These are phyloP conservation scores for Dendrobium catenatum DNA, from an alignment of 106 monocot species.

Conservation along the genomic window DNA sequence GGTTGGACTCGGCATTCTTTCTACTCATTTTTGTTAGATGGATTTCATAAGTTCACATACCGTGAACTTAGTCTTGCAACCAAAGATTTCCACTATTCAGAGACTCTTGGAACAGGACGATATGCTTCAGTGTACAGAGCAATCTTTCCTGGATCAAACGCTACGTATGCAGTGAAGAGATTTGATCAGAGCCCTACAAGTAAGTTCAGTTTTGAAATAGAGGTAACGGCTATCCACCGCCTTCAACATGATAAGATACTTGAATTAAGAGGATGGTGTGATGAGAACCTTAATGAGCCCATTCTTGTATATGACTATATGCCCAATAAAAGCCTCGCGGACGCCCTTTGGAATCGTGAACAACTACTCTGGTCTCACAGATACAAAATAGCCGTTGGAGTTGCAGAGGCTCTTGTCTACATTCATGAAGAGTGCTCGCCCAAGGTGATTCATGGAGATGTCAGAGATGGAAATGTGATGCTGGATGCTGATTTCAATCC, in stretches of 20 bases:
- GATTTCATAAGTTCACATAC: conserved; percentile 62
- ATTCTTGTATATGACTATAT: conserved; percentile 85
- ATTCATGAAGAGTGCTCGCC: conserved; percentile 73
- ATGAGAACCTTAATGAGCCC: conserved; percentile 48
- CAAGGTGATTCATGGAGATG: conserved; percentile 65
- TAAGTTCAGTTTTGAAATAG: conserved; percentile 31
- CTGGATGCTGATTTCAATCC: conserved; percentile 64
- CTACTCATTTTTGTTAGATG: conserved; percentile 13
- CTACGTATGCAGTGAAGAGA: conserved; percentile 56
- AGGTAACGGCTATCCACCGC: conserved; percentile 32
- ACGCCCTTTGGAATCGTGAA: conserved; percentile 18
- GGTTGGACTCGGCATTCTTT: neutral
- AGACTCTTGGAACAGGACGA: conserved; percentile 45
- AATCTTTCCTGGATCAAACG: conserved; percentile 17
- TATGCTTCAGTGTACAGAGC: conserved; percentile 73
- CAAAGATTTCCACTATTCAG: conserved; percentile 39
- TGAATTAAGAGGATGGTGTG: conserved; percentile 78
- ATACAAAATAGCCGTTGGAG: conserved; percentile 39
- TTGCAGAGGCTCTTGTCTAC: conserved; percentile 52
- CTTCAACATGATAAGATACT: conserved; percentile 74
- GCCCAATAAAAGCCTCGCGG: conserved; percentile 80
- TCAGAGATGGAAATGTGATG: conserved; percentile 78
- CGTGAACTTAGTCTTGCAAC: conserved; percentile 51
- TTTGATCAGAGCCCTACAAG: conserved; percentile 27
- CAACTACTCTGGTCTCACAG: conserved; percentile 35